Conservation (phyloP, 352 stramenopile species). For the Pythium plurisporium region DNA sequence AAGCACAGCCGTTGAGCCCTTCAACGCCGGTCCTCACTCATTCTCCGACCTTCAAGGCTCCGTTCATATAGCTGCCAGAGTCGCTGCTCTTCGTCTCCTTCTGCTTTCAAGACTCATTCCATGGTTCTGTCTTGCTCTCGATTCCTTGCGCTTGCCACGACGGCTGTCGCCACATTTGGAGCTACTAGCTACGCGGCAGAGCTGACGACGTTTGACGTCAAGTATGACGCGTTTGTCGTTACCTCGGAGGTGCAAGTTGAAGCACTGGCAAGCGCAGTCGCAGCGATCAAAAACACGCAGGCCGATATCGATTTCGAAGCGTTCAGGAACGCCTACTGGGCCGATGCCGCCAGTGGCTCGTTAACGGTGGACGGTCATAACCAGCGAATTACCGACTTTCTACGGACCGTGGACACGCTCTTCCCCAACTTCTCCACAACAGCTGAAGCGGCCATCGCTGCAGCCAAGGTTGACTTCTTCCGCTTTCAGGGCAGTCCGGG, state of each 20-base stretch:
- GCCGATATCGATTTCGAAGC: not conserved
- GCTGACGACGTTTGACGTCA: not conserved
- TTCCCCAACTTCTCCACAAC: not conserved
- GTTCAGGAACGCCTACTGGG: not conserved
- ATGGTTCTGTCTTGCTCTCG: constrained; percentile 1
- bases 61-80: not conserved
- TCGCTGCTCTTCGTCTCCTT: not conserved
- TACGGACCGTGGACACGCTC: not conserved
- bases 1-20: not conserved
- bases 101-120: not conserved
- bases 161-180: not conserved
- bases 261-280: not conserved
- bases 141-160: not conserved
- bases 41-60: not conserved
- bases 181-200: not conserved
- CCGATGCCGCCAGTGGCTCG: not conserved
- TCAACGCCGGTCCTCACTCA: not conserved
- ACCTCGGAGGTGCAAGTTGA: constrained; percentile 12
- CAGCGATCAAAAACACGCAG: not conserved
- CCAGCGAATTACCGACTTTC: not conserved
- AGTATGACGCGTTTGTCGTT: constrained; percentile 7
- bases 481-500: not conserved
- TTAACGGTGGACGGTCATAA: constrained; percentile 1
- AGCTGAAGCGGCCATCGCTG: not conserved
- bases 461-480: constrained; percentile 6